phyloP scores from a whole-genome alignment of 1,139 yeast species.

The Spencermartinsiella ligniputridi region DNA sequence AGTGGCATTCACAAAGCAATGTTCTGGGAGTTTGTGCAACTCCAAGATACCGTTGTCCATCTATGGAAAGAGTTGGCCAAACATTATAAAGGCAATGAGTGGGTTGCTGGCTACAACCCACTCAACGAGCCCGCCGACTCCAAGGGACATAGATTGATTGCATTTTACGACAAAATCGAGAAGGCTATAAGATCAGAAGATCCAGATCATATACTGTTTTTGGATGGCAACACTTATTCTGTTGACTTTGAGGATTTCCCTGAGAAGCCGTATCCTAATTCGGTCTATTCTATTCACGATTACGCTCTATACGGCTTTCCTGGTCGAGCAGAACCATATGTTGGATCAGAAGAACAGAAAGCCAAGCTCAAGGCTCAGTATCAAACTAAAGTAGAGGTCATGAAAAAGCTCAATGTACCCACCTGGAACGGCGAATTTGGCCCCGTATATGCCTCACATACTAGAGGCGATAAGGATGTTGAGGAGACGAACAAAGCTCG shows the following conservation, averaged over 20 bases:
- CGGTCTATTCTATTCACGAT: constrained; percentile 47
- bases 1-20: constrained; percentile 41
- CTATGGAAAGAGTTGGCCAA: constrained; percentile 42
- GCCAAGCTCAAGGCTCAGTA: constrained; percentile 36
- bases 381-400: constrained; percentile 41
- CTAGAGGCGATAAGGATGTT: constrained; percentile 39
- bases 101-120: constrained; percentile 49
- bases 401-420: constrained; percentile 38
- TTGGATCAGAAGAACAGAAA: constrained; percentile 27
- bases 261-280: constrained; percentile 33
- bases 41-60: constrained; percentile 41
- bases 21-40: constrained; percentile 44
- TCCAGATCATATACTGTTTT: constrained; percentile 42
- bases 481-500: constrained; percentile 38
- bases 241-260: constrained; percentile 46
- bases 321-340: constrained; percentile 11
- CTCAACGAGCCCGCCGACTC: constrained; percentile 45
- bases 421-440: constrained; percentile 54
- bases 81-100: constrained; percentile 40
- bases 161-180: constrained; percentile 37
- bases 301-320: constrained; percentile 44
- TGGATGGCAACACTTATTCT: constrained; percentile 47
- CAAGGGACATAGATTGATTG: constrained; percentile 38
- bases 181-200: constrained; percentile 39
- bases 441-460: constrained; percentile 43